phyloP scores from a whole-genome alignment of 2,329 filamentous ascomycete genomes.

The Paracamarosporium sp. region DNA sequence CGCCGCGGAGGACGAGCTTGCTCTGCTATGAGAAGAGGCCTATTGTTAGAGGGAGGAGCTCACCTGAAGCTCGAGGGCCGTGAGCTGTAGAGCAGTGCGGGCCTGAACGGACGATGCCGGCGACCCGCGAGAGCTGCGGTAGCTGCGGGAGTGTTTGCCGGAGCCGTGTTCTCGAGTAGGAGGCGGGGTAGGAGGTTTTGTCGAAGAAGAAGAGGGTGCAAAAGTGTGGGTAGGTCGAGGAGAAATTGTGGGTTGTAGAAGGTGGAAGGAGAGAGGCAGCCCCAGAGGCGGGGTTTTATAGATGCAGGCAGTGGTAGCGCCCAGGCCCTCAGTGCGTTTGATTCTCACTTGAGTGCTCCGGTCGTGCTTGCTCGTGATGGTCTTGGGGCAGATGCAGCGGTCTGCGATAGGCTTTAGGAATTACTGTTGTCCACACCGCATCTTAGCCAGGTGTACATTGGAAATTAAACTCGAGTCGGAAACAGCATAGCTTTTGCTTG shows the following conservation, averaged over 20 bases:
- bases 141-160: slow-evolving; percentile 6
- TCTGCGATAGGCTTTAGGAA: slow-evolving; percentile 29
- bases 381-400: slow-evolving; percentile 20
- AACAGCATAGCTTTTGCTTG: slow-evolving; percentile 1
- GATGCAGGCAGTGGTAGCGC: neutral
- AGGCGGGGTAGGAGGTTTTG: slow-evolving; percentile 3
- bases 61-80: neutral
- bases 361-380: slow-evolving; percentile 20
- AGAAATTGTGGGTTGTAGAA: slow-evolving; percentile 5
- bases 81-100: neutral
- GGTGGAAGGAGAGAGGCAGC: slow-evolving; percentile 15
- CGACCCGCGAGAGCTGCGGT: slow-evolving; percentile 7
- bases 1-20: neutral
- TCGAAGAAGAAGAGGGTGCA: slow-evolving; percentile 14
- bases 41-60: neutral
- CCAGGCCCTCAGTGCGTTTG: slow-evolving; percentile 13
- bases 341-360: slow-evolving; percentile 6
- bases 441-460: slow-evolving; percentile 27
- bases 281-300: slow-evolving; percentile 8
- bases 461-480: slow-evolving; percentile 2
- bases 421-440: slow-evolving; percentile 29
- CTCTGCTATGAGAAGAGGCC: neutral
- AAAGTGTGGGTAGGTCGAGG: slow-evolving; percentile 4
- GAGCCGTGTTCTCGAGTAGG: slow-evolving; percentile 2
- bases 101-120: neutral